phyloP scores from a whole-genome alignment of 768 basidiomycete genomes.

The Solioccasus polychromus region DNA sequence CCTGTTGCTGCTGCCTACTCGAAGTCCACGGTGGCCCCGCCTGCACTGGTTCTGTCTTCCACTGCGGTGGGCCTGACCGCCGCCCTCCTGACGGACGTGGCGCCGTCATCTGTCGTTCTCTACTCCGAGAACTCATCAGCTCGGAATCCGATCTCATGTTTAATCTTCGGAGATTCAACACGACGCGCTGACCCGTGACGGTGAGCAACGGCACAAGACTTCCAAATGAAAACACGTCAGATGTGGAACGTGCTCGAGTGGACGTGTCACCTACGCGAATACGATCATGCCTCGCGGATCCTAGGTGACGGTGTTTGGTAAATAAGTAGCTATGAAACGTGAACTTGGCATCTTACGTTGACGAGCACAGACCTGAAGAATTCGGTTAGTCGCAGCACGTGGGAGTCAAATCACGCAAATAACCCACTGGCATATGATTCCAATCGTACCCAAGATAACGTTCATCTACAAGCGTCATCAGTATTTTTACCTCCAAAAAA shows the following conservation, averaged over 20 bases:
- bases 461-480: not conserved
- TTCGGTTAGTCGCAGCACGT: not conserved
- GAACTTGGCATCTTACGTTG: not conserved
- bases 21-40: no score
- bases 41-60: no score
- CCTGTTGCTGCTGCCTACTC: no score
- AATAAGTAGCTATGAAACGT: not conserved
- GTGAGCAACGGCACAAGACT: slow-evolving; percentile 2
- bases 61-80: no score
- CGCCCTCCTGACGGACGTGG: no score
- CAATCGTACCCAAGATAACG: not conserved
- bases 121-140: no score
- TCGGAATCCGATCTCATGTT: no score
- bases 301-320: not conserved
- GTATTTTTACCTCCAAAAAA: not conserved
- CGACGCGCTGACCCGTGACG: slow-evolving; percentile 12
- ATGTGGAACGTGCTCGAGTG: not conserved
- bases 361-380: not conserved
- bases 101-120: no score
- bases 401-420: not conserved
- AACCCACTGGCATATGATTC: slow-evolving; percentile 5
- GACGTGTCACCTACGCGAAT: slow-evolving; percentile 3
- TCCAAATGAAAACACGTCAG: not conserved
- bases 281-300: slow-evolving; percentile 1
- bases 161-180: slow-evolving; percentile 12